Conservation (phyloP, 495 filamentous ascomycete species). For the Sordaria brevicollis region DNA sequence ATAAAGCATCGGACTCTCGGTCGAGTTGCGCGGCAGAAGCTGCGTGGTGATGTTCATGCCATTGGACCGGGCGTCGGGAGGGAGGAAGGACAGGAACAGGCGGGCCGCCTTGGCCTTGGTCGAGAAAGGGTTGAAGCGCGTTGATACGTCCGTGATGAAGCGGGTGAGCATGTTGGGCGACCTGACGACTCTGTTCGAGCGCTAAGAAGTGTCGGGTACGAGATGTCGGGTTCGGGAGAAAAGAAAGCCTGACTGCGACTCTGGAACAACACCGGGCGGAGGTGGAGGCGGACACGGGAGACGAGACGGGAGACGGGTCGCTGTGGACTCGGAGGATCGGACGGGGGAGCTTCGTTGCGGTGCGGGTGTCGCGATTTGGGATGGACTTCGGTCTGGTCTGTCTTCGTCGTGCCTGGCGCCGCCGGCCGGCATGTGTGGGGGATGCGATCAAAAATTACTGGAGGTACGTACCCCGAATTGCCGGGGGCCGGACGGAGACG, state of each 20-base stretch:
- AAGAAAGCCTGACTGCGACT: neutral
- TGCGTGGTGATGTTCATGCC: constrained; percentile 71
- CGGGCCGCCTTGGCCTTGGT: constrained; percentile 66
- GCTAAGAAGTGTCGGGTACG: neutral
- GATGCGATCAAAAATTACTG: neutral
- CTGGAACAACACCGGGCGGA: constrained; percentile 1
- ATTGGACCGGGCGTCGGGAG: constrained; percentile 57
- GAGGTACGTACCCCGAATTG: neutral
- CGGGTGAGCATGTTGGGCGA: constrained; percentile 66
- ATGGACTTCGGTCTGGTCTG: neutral
- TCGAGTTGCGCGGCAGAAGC: constrained; percentile 58
- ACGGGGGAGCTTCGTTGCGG: neutral
- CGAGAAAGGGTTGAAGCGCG: constrained; percentile 88
- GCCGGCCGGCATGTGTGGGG: neutral
- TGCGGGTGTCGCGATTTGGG: neutral
- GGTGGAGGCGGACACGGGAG: neutral
- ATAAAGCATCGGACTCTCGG: constrained; percentile 49
- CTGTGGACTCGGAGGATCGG: neutral
- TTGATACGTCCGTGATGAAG: constrained; percentile 73
- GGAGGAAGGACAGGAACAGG: constrained; percentile 79
- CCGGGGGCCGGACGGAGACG: too few species aligned
- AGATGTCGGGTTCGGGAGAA: neutral
- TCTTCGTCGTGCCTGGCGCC: neutral
- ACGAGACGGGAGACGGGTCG: neutral
- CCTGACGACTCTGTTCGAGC: neutral